Conservation (phyloP, 176 grass and related monocot species). For the bread wheat (Triticum aestivum) region DNA sequence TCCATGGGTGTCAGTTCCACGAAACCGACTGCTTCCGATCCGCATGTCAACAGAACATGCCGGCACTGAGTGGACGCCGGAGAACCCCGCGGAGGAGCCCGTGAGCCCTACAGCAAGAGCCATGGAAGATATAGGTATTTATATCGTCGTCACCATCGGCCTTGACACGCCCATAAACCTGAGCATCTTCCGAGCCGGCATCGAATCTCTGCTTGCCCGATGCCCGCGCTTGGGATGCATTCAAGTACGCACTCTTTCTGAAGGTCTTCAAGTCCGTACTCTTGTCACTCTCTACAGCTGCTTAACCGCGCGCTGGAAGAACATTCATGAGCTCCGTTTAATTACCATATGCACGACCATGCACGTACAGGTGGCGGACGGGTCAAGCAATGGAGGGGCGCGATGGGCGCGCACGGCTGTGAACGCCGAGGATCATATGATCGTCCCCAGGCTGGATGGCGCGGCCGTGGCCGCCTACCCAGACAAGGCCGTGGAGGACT, state of each 20-base stretch:
- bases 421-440: slow-evolving; percentile 57
- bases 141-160: neutral
- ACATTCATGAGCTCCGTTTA: too few species aligned
- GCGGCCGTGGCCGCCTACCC: neutral
- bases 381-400: neutral
- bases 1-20: neutral
- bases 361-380: neutral
- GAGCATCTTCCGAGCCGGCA: neutral
- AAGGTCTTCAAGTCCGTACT: too few species aligned
- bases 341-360: too few species aligned
- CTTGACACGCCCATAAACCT: neutral
- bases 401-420: slow-evolving; percentile 51
- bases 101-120: neutral
- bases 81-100: neutral
- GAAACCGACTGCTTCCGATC: neutral
- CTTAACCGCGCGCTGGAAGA: too few species aligned
- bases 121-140: neutral
- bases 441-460: slow-evolving; percentile 43
- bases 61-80: neutral
- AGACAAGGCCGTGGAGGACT: slow-evolving; percentile 69
- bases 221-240: neutral
- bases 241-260: neutral
- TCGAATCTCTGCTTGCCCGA: neutral
- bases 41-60: neutral
- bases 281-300: too few species aligned